Percentiles rank a stretch among this genome's conserved stretches.
Evolutionary conservation across 208 protist species (phyloP).

Genomic region (Crithidia bombi): DNA sequence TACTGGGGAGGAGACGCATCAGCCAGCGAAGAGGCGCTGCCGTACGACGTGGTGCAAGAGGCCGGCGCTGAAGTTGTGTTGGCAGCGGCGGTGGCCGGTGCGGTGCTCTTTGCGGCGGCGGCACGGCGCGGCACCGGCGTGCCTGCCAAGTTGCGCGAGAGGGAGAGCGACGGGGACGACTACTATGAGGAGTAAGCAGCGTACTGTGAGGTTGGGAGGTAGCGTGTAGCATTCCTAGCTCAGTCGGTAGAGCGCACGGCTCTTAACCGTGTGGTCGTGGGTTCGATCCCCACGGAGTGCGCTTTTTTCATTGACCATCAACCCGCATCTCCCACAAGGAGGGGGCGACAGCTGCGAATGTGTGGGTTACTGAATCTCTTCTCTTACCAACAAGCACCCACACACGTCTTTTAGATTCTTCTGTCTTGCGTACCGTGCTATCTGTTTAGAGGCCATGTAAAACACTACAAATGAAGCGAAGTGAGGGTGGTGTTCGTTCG

Average conservation of each 20-base stretch:
- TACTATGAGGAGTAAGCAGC: slow-evolving; percentile 24
- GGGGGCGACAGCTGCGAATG: too few relatives aligned
- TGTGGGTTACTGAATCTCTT: too few relatives aligned
- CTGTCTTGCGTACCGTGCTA: too few relatives aligned
- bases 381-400: too few relatives aligned
- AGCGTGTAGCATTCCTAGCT: slow-evolving; percentile 94
- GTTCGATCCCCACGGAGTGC: slow-evolving; percentile 94
- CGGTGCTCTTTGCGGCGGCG: slow-evolving; percentile 41
- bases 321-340: too few relatives aligned
- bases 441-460: too few relatives aligned
- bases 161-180: slow-evolving; percentile 32
- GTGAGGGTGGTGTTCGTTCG: too few relatives aligned
- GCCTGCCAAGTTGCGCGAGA: slow-evolving; percentile 2
- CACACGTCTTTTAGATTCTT: too few relatives aligned
- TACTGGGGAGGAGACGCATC: slow-evolving; percentile 27
- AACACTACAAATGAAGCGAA: too few relatives aligned
- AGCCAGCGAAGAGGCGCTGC: slow-evolving; percentile 14
- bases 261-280: slow-evolving; percentile 98
- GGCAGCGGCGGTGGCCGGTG: slow-evolving; percentile 23
- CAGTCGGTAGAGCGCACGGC: slow-evolving; percentile 97
- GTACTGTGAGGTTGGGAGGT: too few relatives aligned
- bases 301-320: too few relatives aligned
- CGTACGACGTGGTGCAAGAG: slow-evolving; percentile 33
- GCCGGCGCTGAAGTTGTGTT: slow-evolving; percentile 40
- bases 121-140: slow-evolving; percentile 33